Percentiles rank a stretch among this genome's conserved stretches.
These are phyloP conservation scores for Suhomyces emberorum DNA, from an alignment of 805 yeast species.

Conservation along the genomic window DNA sequence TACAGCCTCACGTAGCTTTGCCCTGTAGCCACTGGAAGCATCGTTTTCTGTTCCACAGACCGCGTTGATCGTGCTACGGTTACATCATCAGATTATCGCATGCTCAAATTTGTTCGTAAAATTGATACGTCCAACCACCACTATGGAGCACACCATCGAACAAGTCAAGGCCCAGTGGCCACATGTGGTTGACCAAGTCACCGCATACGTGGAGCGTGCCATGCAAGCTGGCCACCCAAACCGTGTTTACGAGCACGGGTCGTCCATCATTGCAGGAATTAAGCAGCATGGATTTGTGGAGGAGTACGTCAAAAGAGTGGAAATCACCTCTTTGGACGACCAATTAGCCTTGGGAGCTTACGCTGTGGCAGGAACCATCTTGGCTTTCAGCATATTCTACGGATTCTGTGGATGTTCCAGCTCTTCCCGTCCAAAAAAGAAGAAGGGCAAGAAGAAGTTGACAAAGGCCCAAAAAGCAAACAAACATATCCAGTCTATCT, in stretches of 20 bases:
- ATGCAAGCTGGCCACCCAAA: neutral
- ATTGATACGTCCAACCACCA: neutral
- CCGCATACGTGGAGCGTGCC: constrained; percentile 1
- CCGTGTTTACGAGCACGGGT: constrained; percentile 1
- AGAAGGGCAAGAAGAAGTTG: constrained; percentile 33
- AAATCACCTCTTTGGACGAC: neutral
- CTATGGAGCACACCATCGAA: constrained; percentile 3
- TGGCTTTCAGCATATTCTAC: neutral
- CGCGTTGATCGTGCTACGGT: too few relatives aligned
- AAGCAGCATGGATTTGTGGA: constrained; percentile 2
- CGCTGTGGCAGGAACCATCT: neutral
- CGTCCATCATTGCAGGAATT: neutral
- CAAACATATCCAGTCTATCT: constrained; percentile 34
- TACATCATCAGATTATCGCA: too few relatives aligned
- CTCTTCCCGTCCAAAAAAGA: constrained; percentile 9
- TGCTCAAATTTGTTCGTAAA: too few relatives aligned
- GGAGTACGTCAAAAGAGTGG: constrained; percentile 1
- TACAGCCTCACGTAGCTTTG: too few relatives aligned
- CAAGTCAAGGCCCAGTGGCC: constrained; percentile 1
- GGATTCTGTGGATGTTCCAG: neutral
- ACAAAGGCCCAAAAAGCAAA: constrained; percentile 41
- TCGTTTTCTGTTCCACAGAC: too few relatives aligned
- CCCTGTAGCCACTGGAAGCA: too few relatives aligned
- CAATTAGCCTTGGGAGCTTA: neutral
- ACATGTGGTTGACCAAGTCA: constrained; percentile 1